Percentiles rank a stretch among this genome's conserved stretches.
These are phyloP conservation scores for Sideroxylon spinosum DNA, from an alignment of 179 eudicot genomes.

Conservation along the genomic window DNA sequence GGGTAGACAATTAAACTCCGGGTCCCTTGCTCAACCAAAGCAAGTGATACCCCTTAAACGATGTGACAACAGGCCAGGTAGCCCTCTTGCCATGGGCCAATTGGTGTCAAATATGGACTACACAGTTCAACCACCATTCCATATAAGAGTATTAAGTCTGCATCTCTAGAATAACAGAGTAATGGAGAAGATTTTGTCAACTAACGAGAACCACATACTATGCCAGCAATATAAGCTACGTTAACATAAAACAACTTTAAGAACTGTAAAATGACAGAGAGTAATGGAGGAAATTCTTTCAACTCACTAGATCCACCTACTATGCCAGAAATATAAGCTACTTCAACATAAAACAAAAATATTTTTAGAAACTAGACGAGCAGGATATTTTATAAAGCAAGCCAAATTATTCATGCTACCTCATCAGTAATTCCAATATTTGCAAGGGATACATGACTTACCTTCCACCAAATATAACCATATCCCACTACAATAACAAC, in stretches of 20 bases:
- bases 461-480: conserved; percentile 28
- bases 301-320: neutral
- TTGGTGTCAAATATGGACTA: neutral
- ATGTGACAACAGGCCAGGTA: neutral
- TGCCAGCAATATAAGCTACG: neutral
- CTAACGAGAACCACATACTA: neutral
- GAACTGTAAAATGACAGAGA: too few relatives aligned
- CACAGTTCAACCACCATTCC: neutral
- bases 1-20: neutral
- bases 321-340: conserved; percentile 6
- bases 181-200: neutral
- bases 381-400: neutral
- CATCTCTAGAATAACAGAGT: too few relatives aligned
- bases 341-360: neutral
- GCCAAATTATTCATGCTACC: neutral
- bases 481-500: conserved; percentile 17
- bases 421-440: conserved; percentile 6
- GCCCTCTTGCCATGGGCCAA: too few relatives aligned
- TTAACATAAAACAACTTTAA: neutral
- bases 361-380: neutral
- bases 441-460: conserved; percentile 3
- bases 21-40: neutral
- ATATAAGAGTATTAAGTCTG: neutral
- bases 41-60: neutral
- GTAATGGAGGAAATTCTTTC: neutral